phyloP scores from a whole-genome alignment of 768 basidiomycete genomes.

The Brasilioporus rufonigricans region DNA sequence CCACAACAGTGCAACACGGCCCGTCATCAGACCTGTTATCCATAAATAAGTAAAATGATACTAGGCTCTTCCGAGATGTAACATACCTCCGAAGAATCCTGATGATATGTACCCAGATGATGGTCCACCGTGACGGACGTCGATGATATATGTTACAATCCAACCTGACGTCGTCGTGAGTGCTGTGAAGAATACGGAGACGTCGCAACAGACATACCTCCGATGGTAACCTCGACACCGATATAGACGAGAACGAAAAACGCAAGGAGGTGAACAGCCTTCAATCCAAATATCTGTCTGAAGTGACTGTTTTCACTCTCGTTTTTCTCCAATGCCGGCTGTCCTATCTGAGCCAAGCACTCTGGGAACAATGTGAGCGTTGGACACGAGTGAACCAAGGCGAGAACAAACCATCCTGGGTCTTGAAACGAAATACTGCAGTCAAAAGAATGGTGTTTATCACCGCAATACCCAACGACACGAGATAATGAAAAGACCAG shows the following conservation, averaged over 20 bases:
- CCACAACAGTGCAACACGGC: constrained; percentile 56
- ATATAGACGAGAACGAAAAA: constrained; percentile 67
- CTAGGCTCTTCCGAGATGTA: neutral
- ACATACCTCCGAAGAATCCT: constrained; percentile 54
- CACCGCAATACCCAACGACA: constrained; percentile 62
- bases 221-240: constrained; percentile 53
- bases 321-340: constrained; percentile 38
- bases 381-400: neutral
- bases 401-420: constrained; percentile 57
- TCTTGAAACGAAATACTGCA: constrained; percentile 61
- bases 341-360: constrained; percentile 50
- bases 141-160: constrained; percentile 62
- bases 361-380: constrained; percentile 39
- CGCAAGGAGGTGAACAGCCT: constrained; percentile 59
- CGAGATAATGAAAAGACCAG: constrained; percentile 81
- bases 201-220: constrained; percentile 27
- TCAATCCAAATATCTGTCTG: constrained; percentile 51
- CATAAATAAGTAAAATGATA: neutral
- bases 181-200: neutral
- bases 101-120: constrained; percentile 51
- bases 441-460: constrained; percentile 52
- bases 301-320: constrained; percentile 37
- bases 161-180: constrained; percentile 43
- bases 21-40: constrained; percentile 50
- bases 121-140: constrained; percentile 43